Base-by-base conservation (phyloP, 1,284 basidiomycete species). In the Athelia psychrophila region DNA sequence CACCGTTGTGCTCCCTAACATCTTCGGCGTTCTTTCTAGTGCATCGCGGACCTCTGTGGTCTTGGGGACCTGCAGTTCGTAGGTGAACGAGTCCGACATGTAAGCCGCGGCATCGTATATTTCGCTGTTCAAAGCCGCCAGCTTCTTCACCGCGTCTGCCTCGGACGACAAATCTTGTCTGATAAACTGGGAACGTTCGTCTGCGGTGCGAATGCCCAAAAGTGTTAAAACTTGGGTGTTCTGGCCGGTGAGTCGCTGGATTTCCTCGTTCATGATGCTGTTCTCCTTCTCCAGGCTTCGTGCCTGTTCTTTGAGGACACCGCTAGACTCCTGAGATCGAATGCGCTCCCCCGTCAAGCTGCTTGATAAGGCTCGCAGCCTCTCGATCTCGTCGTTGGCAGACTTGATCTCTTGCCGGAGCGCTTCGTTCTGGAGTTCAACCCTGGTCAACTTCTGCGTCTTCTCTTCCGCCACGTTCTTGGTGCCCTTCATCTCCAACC, bases 161-260 rank as follows among this genome's bases (percentile, higher is more conserved):
- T 66, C 70, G 19, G 69, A 68, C 49, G 62, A 63, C 3, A 57
- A 24, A 30, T 69, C 67, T 1, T 64, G 61, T 0, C 61, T 69
- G 38, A 71, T 56, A 55, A 64, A 70, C 44, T 60, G 66, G 51
- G 69, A 68, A 8, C 64, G 69, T 23, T 63, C 69, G 50, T 72
- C 69, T 22, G 69, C 60, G 18, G 66, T 70, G 12, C 70, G 62
- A 23, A 64, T 61, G 10, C 66, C 56, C 8, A 70, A 47, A 16
- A 70, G 52, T 6, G 52, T 42, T 13, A 35, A 15, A 6, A 27
- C 23, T n/a, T 46, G 22, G 44, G 44, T n/a, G n/a, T 46, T 24
- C 25, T 46, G 22, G 4, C 8, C 24, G 10, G 19, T 27, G 20
- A 46, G 19, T 10, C 25, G 44, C 10, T 23, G 19, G 8, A 27